Evolutionary conservation across 257 asterid species (phyloP).

Genomic region (Solanum appendiculatum): DNA sequence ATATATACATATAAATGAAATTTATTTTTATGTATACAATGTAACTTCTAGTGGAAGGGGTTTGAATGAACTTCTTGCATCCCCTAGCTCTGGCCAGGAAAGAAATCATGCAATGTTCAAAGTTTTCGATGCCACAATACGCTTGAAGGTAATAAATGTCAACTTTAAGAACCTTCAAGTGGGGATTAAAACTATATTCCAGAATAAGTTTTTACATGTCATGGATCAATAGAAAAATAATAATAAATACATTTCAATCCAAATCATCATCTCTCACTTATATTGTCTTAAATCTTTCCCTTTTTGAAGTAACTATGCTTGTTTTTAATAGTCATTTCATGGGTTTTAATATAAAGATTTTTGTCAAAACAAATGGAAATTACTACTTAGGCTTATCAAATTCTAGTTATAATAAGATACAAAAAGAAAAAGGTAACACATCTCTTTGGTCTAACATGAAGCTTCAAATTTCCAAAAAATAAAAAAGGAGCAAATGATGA

Average conservation of each 20-base stretch:
- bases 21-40: neutral
- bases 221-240: neutral
- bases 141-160: too few relatives aligned
- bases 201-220: neutral
- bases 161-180: too few relatives aligned
- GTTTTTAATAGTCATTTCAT: neutral
- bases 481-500: neutral
- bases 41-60: neutral
- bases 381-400: neutral
- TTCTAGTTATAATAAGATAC: neutral
- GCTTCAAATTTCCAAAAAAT: neutral
- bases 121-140: neutral
- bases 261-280: neutral
- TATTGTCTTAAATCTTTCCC: accelerated
- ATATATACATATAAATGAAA: neutral
- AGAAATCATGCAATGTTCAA: neutral
- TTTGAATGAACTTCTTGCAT: too few relatives aligned
- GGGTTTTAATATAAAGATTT: neutral
- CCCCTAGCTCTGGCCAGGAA: neutral
- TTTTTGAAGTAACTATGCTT: neutral
- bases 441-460: neutral
- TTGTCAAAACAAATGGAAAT: neutral
- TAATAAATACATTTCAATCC: neutral
- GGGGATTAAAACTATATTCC: neutral
- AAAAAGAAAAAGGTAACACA: neutral